Evolutionary conservation across 495 filamentous ascomycete genomes (phyloP), one percentile per base, ranked within the genome.

Genomic region (Tuber microsphaerosporum): DNA sequence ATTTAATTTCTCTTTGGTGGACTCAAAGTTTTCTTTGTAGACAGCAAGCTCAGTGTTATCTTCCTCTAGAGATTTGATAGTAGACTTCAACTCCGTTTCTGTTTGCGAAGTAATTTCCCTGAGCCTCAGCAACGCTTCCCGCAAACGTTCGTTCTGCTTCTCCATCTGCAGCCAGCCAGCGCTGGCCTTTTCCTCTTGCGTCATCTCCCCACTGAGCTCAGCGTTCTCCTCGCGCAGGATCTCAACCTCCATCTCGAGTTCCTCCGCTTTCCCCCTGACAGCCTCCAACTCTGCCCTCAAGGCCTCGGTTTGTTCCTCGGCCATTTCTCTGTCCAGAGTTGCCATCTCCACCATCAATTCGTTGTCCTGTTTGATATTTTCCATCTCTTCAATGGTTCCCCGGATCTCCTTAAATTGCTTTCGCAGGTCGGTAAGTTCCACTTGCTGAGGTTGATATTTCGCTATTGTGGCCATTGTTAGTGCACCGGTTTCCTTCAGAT

Each of bases 131-230:
- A 99, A 86, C 10, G 95, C 95, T 73, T 96, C 92, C 70, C 91
- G 89, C n/a, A 97, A 86, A 41, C 94, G 87, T 80, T 97, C 93
- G 77, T 97, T 97, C 79, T 91, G 90, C 69, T 89, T 89, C 84
- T 97, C 92, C 91, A 97, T 92, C 81, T 95, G 93, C 69, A 96
- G 82, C 92, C 92, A 97, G 19, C 93, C 92, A 72, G 93, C 89
- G 76, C 90, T 94, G 1, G 91, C 89, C 80, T 91, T 89, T 79
- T 98, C 94, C 81, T 97, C 96, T 0, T 92, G 90, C 56, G 89
- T 93, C 87, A 96, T 96, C 74, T 92, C 93, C 75, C 92, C 88
- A 61, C 89, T 89, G 41, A 93, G 86, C 81, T 97, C 93, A 16
- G 88, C 87, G 80, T 97, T 97, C 80, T 98, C 94, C 80, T 96